Conservation (phyloP, 768 basidiomycete genomes). For the Lactarius pseudohatsudake region DNA sequence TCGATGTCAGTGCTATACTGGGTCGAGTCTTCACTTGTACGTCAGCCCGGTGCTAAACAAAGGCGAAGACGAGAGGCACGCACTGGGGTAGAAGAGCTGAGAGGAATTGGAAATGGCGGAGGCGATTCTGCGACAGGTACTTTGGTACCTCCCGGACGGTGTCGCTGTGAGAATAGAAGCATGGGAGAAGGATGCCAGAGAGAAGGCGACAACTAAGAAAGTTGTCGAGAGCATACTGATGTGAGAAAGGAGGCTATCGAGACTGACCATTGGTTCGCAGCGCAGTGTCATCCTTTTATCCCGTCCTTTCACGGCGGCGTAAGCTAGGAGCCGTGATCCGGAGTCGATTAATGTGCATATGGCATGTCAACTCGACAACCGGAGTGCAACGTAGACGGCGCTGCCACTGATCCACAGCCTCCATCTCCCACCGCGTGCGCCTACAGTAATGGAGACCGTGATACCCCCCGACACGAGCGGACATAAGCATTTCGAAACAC, state of each 20-base stretch:
- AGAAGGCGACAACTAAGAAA: not conserved
- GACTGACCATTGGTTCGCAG: not conserved
- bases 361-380: not conserved
- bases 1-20: not conserved
- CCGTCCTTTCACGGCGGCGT: not conserved
- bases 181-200: not conserved
- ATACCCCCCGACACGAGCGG: not conserved
- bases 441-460: not conserved
- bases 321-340: not conserved
- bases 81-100: conserved; percentile 3
- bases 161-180: conserved; percentile 1
- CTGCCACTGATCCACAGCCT: not conserved
- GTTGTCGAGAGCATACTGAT: conserved; percentile 1
- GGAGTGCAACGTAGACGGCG: not conserved
- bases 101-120: not conserved
- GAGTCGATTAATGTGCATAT: not conserved
- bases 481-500: not conserved
- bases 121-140: not conserved
- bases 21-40: not conserved
- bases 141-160: conserved; percentile 4
- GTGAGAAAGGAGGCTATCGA: not conserved
- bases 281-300: not conserved
- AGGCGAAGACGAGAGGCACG: not conserved
- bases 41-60: not conserved
- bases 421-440: not conserved